Base-by-base conservation (phyloP, 768 basidiomycete species). In the Lactarius pseudohatsudake region DNA sequence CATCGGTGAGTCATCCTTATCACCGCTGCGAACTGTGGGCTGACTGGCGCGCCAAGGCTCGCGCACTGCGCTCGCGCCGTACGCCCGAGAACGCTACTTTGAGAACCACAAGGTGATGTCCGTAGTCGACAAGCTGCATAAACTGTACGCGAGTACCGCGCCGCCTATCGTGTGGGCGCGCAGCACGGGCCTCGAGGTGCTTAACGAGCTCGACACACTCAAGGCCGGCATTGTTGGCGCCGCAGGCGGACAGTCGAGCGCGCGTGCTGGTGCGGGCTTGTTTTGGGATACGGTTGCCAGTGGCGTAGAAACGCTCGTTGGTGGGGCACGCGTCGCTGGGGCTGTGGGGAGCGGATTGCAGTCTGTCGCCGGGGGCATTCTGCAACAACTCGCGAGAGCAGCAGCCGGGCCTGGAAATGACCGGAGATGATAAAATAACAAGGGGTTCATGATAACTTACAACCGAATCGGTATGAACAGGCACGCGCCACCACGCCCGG, bases 51-150 rank as follows among this genome's bases (percentile, higher is more conserved):
- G 4, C 32, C 11, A 22, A 93, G 92, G 92, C 36, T 90, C 89
- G 4, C 82, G 85, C 73, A 93, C 89, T 0, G 82, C 89, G 2
- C 83, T 98, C 16, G 75, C 84, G 0, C 85, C 87, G 0, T 98
- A 97, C 74, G 82, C 91, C 0, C 86, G 86, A 60, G 86, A 89
- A 67, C 83, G 96, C 54, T 98, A 97, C 75, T 79, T 92, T 57
- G 83, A 82, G 66, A 98, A 98, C 76, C 95, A 98, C 78, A 85
- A 85, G 57, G 75, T 96, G 54, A 87, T 98, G 81, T 85, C 87
- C 18, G 86, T 87, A 1, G 84, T 91, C 58, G 96, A 99, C 78
- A 95, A 95, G 73, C 81, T 98, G 41, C 91, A 96, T 78, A 92
- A 92, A 72, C 73, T 98, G 20, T 98, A 96, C 75, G 79, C 87